phyloP scores from a whole-genome alignment of 164 flowering plant genomes.

The Nelumbo lutea region DNA sequence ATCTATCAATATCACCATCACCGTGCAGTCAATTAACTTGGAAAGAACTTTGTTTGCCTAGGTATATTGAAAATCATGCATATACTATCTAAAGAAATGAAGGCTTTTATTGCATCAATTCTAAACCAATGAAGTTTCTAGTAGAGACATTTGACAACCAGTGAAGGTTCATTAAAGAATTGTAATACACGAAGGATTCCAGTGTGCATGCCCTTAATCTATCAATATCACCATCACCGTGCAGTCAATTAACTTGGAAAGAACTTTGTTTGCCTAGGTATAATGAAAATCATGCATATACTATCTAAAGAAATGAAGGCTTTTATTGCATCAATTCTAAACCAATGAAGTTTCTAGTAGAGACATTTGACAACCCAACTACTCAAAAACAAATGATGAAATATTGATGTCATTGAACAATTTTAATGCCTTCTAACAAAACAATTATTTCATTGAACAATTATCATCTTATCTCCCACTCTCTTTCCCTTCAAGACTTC shows the following conservation, averaged over 20 bases:
- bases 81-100: background rate
- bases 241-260: too few species aligned
- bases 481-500: background rate
- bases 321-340: background rate
- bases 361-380: background rate
- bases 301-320: too few species aligned
- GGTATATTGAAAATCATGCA: background rate
- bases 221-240: too few species aligned
- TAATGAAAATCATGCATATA: background rate
- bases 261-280: background rate
- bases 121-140: background rate
- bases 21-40: too few species aligned
- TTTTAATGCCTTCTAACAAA: background rate
- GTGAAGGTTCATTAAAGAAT: too few species aligned
- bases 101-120: background rate
- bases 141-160: background rate
- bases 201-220: too few species aligned
- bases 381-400: background rate
- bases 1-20: too few species aligned
- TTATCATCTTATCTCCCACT: background rate
- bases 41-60: background rate
- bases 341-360: background rate
- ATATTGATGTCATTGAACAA: background rate
- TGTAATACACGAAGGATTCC: too few species aligned
- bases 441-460: background rate